A percentile compares a stretch with the other conserved stretches of the same genome.
phyloP scores from a whole-genome alignment of 352 stramenopile genomes.

The Peronospora farinosa region DNA sequence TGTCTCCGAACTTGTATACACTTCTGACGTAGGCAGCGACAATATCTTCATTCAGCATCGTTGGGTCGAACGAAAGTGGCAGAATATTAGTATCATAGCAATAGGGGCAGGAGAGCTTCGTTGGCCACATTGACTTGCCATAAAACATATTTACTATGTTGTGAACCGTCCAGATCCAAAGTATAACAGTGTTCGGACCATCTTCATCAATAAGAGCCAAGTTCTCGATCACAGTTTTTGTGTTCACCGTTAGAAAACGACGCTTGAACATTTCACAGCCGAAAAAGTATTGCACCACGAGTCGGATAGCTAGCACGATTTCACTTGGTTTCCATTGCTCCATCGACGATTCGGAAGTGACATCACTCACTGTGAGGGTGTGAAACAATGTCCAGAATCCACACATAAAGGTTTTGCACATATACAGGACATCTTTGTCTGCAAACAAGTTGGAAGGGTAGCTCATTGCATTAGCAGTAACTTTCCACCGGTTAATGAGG shows the following conservation, averaged over 20 bases:
- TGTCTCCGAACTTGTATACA: conserved; percentile 35
- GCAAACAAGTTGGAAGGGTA: conserved; percentile 57
- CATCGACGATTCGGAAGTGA: conserved; percentile 1
- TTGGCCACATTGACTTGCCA: conserved; percentile 53
- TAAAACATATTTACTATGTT: conserved; percentile 71
- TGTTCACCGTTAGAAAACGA: conserved; percentile 65
- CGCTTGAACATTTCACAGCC: conserved; percentile 63
- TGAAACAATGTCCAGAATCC: conserved; percentile 77
- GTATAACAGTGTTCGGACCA: conserved; percentile 33
- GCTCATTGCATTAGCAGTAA: conserved; percentile 34
- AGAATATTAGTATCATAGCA: conserved; percentile 42
- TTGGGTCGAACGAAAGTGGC: conserved; percentile 35
- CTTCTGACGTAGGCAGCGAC: conserved; percentile 45
- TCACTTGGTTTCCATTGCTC: conserved; percentile 38
- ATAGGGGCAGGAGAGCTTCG: conserved; percentile 36
- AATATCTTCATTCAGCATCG: conserved; percentile 33
- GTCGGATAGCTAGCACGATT: conserved; percentile 48
- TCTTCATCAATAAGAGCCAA: conserved; percentile 34
- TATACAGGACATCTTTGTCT: conserved; percentile 34
- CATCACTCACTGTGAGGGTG: conserved; percentile 53
- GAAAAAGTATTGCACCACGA: conserved; percentile 72
- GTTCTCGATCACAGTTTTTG: conserved; percentile 35
- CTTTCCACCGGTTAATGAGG: no score
- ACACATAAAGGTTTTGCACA: conserved; percentile 74
- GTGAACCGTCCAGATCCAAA: conserved; percentile 81